Percentiles rank a stretch among this genome's conserved stretches.
These are phyloP conservation scores for Blastomyces parvus DNA, from an alignment of 2,329 filamentous ascomycete genomes.

Conservation along the genomic window DNA sequence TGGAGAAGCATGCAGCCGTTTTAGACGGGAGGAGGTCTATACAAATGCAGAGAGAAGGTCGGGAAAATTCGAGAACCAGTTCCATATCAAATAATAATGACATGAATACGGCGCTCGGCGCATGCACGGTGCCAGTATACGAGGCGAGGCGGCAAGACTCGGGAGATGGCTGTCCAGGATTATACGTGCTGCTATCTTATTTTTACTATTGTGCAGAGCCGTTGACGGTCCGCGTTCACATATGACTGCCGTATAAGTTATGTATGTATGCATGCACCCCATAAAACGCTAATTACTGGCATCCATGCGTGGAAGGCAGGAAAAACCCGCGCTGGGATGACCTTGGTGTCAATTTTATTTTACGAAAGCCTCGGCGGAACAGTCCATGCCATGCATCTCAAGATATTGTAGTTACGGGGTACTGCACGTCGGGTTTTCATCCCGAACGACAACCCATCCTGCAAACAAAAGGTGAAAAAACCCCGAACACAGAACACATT, in stretches of 20 bases:
- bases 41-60: too few species aligned
- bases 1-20: neutral
- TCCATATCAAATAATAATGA: neutral
- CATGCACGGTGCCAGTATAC: neutral
- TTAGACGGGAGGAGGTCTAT: neutral
- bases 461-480: too few species aligned
- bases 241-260: neutral
- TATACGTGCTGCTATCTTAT: neutral
- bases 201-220: neutral
- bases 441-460: too few species aligned
- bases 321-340: neutral
- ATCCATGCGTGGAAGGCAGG: neutral
- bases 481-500: too few species aligned
- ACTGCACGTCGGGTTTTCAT: too few species aligned
- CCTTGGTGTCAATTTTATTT: too few species aligned
- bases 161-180: neutral
- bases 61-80: neutral
- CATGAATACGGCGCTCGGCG: neutral
- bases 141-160: neutral
- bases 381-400: too few species aligned
- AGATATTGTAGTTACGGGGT: too few species aligned
- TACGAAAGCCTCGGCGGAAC: too few species aligned
- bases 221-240: neutral
- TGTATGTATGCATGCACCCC: neutral
- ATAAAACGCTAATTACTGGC: neutral